These are phyloP conservation scores for Penicillium sp. DNA, from an alignment of 2,329 filamentous ascomycete species.

Conservation along the genomic window DNA sequence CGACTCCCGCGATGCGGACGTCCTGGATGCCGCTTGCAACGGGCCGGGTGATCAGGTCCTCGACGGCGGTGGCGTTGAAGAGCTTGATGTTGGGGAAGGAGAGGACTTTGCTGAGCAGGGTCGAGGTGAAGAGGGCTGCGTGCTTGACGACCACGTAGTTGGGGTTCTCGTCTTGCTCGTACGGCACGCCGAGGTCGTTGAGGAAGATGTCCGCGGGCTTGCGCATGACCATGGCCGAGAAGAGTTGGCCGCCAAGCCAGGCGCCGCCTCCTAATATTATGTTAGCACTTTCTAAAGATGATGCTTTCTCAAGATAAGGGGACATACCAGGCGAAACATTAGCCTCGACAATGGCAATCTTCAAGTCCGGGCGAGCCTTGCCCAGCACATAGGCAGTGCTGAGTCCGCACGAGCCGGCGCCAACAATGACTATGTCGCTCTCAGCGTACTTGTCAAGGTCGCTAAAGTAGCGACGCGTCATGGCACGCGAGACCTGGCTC, in stretches of 20 bases:
- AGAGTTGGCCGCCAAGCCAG: slow-evolving; percentile 91
- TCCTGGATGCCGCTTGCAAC: slow-evolving; percentile 46
- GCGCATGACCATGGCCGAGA: slow-evolving; percentile 92
- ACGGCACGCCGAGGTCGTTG: slow-evolving; percentile 73
- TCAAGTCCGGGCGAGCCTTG: slow-evolving; percentile 79
- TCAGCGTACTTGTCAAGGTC: slow-evolving; percentile 88
- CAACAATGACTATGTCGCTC: slow-evolving; percentile 89
- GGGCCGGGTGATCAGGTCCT: slow-evolving; percentile 84
- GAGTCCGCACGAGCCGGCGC: slow-evolving; percentile 83
- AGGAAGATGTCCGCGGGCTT: slow-evolving; percentile 87
- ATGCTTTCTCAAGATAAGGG: not conserved
- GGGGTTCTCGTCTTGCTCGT: slow-evolving; percentile 83
- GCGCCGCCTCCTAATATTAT: slow-evolving; percentile 66
- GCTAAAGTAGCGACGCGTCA: slow-evolving; percentile 88
- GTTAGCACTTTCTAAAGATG: not conserved
- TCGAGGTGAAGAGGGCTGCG: slow-evolving; percentile 86
- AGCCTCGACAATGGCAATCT: slow-evolving; percentile 87
- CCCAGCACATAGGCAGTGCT: slow-evolving; percentile 80
- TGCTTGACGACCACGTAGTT: slow-evolving; percentile 92
- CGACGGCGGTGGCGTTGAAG: slow-evolving; percentile 90
- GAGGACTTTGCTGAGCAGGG: slow-evolving; percentile 77
- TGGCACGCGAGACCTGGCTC: slow-evolving; percentile 86
- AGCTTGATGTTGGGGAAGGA: slow-evolving; percentile 88
- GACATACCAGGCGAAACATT: slow-evolving; percentile 66
- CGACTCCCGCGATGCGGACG: slow-evolving; percentile 78